These are phyloP conservation scores for Fusarium sp. DNA, from an alignment of 2,329 filamentous ascomycete genomes.

Conservation along the genomic window DNA sequence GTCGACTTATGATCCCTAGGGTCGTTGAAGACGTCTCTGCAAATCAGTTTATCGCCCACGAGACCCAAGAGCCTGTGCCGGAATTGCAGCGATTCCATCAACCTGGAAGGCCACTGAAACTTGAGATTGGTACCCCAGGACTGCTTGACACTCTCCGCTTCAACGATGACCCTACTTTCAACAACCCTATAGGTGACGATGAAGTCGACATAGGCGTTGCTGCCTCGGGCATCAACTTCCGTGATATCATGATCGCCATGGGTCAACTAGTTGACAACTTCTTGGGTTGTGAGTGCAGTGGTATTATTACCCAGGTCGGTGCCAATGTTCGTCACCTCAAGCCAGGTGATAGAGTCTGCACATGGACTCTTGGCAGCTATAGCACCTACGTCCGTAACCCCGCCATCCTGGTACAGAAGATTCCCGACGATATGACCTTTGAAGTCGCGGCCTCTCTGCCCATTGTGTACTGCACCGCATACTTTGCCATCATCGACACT, in stretches of 20 bases:
- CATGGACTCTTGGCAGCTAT: conserved; percentile 1
- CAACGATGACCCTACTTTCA: neutral
- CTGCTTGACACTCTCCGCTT: conserved; percentile 4
- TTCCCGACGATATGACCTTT: conserved; percentile 3
- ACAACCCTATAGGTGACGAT: neutral
- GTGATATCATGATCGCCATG: conserved; percentile 31
- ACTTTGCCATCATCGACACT: neutral
- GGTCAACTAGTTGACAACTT: conserved; percentile 13
- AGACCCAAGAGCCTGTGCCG: conserved; percentile 4
- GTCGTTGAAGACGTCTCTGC: conserved; percentile 4
- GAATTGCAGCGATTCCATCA: conserved; percentile 3
- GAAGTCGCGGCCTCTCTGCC: conserved; percentile 2
- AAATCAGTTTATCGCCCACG: conserved; percentile 5
- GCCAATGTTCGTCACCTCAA: neutral
- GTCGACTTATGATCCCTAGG: conserved; percentile 2
- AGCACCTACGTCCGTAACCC: conserved; percentile 2
- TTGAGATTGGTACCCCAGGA: conserved; percentile 3
- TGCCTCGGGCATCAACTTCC: conserved; percentile 27
- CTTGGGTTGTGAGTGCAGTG: conserved; percentile 11
- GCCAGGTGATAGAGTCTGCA: neutral
- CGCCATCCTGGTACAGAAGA: neutral
- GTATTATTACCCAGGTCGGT: neutral
- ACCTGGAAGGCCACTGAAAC: neutral
- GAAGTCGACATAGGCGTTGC: conserved; percentile 22
- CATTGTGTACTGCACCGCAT: neutral